Conservation (phyloP, 306 rosid species). For the Betula pendula region DNA sequence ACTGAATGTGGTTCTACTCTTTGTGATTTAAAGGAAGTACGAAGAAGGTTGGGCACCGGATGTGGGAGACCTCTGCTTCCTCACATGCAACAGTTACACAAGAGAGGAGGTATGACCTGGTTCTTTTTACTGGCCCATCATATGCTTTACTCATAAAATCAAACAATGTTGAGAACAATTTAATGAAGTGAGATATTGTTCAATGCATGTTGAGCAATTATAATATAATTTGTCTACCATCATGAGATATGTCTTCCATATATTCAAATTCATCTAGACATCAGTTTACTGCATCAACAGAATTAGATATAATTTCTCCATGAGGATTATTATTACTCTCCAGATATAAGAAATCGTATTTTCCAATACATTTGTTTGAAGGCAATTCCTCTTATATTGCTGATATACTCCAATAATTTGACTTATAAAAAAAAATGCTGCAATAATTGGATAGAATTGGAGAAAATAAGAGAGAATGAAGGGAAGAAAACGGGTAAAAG, state of each 20-base stretch:
- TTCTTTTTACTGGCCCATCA: background rate
- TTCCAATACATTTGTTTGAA: background rate
- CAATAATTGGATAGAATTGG: background rate
- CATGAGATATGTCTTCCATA: constrained; percentile 1
- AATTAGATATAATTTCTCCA: background rate
- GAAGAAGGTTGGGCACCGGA: too few species aligned
- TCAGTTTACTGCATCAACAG: background rate
- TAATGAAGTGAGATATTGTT: background rate
- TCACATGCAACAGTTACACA: too few species aligned
- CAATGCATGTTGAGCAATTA: background rate
- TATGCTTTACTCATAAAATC: background rate
- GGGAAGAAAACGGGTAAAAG: background rate
- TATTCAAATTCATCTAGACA: constrained; percentile 5
- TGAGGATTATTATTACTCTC: background rate
- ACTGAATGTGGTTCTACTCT: too few species aligned
- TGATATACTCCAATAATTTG: background rate
- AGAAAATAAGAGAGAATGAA: background rate
- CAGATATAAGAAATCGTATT: background rate
- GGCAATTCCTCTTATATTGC: background rate
- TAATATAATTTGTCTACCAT: background rate
- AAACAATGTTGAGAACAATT: too few species aligned
- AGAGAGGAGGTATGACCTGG: constrained; percentile 52
- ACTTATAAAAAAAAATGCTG: background rate
- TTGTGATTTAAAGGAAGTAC: too few species aligned
- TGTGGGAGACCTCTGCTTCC: too few species aligned